phyloP scores from a whole-genome alignment of 371 early-diverging fungal genomes.

The Capillidium rhysosporum region DNA sequence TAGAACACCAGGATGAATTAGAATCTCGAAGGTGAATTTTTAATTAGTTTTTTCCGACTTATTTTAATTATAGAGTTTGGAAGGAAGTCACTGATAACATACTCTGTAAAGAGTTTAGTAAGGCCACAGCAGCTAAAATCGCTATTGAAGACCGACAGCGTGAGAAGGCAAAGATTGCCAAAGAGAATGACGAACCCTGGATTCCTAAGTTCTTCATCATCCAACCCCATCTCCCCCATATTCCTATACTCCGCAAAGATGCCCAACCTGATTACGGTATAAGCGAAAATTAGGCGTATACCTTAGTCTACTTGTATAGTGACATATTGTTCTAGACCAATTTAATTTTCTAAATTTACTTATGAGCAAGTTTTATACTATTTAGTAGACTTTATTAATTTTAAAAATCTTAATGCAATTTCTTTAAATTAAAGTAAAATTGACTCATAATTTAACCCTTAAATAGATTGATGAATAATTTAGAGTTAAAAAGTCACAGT shows the following conservation, averaged over 20 bases:
- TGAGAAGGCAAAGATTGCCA: slow-evolving; percentile 15
- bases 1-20: slow-evolving; percentile 26
- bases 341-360: too few species aligned
- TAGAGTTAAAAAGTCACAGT: too few species aligned
- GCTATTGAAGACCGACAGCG: slow-evolving; percentile 28
- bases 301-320: too few species aligned
- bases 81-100: slow-evolving; percentile 19
- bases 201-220: slow-evolving; percentile 3
- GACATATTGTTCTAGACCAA: too few species aligned
- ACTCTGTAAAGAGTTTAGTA: slow-evolving; percentile 15
- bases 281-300: too few species aligned
- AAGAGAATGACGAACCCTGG: slow-evolving; percentile 10
- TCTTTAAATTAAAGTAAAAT: too few species aligned
- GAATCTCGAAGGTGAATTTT: slow-evolving; percentile 24
- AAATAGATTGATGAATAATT: too few species aligned
- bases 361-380: too few species aligned
- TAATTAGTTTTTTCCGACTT: not conserved
- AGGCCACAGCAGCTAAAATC: slow-evolving; percentile 27
- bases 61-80: slow-evolving; percentile 16
- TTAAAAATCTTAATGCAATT: too few species aligned
- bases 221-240: not conserved
- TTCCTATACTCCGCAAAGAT: not conserved
- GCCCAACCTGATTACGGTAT: too few species aligned
- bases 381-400: too few species aligned
- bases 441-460: too few species aligned